phyloP scores from a whole-genome alignment of 2,329 filamentous ascomycete genomes.

The Sarocladiaceae sp. region DNA sequence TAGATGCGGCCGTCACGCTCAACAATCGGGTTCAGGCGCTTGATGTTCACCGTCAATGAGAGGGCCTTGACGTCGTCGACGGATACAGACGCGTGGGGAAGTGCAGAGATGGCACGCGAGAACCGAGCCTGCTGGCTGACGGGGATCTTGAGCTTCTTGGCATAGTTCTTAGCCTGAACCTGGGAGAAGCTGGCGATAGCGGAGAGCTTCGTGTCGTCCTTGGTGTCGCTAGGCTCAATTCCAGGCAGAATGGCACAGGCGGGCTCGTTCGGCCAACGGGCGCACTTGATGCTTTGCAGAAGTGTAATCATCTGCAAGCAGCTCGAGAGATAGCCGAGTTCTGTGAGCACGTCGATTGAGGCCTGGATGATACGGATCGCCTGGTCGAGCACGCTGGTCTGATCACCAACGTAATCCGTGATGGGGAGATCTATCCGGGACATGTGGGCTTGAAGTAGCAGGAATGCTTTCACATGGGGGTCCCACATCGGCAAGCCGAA shows the following conservation, averaged over 20 bases:
- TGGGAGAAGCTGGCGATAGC: conserved; percentile 32
- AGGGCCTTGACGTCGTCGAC: conserved; percentile 55
- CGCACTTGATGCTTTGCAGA: conserved; percentile 87
- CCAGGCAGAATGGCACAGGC: conserved; percentile 75
- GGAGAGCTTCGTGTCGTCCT: conserved; percentile 36
- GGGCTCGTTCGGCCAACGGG: conserved; percentile 80
- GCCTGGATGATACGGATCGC: conserved; percentile 96
- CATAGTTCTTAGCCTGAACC: conserved; percentile 35
- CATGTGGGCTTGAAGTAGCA: conserved; percentile 92
- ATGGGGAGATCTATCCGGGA: conserved; percentile 88
- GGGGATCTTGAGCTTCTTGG: conserved; percentile 45
- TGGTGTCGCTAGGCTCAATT: conserved; percentile 41
- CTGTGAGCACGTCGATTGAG: conserved; percentile 85
- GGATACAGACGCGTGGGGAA: conserved; percentile 64
- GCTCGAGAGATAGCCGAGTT: conserved; percentile 74
- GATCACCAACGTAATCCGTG: conserved; percentile 93
- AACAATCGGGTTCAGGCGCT: conserved; percentile 58
- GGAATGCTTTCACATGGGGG: conserved; percentile 92
- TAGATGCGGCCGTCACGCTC: conserved; percentile 70
- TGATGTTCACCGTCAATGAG: conserved; percentile 57
- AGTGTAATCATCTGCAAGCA: conserved; percentile 77
- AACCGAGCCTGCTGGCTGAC: conserved; percentile 38
- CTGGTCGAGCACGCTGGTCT: conserved; percentile 84
- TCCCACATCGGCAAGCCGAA: conserved; percentile 93
- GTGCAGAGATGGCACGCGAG: conserved; percentile 51